Percentiles rank a stretch among this genome's conserved stretches.
Evolutionary conservation across 2,329 filamentous ascomycete genomes (phyloP).

Genomic region (Colletotrichum orchidophilum): DNA sequence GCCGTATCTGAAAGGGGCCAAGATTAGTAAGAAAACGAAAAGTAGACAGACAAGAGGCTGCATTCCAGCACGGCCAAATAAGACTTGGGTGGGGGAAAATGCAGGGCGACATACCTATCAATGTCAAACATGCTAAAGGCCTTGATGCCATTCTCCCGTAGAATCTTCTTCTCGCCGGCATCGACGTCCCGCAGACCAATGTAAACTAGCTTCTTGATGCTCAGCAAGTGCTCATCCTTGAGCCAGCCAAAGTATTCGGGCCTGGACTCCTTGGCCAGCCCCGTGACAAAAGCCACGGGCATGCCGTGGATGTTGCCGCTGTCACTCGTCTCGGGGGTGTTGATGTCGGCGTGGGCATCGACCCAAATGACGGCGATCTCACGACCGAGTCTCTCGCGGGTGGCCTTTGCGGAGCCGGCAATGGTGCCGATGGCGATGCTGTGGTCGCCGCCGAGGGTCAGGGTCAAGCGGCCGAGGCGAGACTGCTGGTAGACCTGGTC

Average conservation of each 20-base stretch:
- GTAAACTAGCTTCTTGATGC: slow-evolving; percentile 89
- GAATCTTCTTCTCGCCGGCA: slow-evolving; percentile 89
- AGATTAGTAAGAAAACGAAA: background rate
- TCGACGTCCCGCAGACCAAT: slow-evolving; percentile 96
- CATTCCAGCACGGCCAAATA: too few species aligned
- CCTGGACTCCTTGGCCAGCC: slow-evolving; percentile 79
- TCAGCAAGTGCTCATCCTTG: slow-evolving; percentile 74
- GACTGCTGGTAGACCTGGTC: slow-evolving; percentile 90
- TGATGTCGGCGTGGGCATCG: slow-evolving; percentile 97
- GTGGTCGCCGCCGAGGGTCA: slow-evolving; percentile 96
- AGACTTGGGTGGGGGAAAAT: background rate
- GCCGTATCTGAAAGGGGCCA: slow-evolving; percentile 63
- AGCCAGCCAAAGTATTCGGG: slow-evolving; percentile 93
- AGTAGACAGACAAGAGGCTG: too few species aligned
- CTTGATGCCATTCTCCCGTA: slow-evolving; percentile 89
- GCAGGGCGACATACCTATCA: slow-evolving; percentile 62
- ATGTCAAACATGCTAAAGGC: slow-evolving; percentile 99
- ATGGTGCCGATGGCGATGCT: slow-evolving; percentile 95
- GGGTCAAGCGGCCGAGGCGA: slow-evolving; percentile 81
- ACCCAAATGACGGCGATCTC: slow-evolving; percentile 99
- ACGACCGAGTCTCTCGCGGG: slow-evolving; percentile 80
- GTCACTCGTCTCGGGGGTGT: slow-evolving; percentile 88
- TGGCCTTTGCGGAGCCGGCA: slow-evolving; percentile 85
- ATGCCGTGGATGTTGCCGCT: slow-evolving; percentile 98
- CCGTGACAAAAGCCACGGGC: slow-evolving; percentile 92